phyloP scores from a whole-genome alignment of 371 early-diverging fungal species.

The Lichtheimia ramosa region DNA sequence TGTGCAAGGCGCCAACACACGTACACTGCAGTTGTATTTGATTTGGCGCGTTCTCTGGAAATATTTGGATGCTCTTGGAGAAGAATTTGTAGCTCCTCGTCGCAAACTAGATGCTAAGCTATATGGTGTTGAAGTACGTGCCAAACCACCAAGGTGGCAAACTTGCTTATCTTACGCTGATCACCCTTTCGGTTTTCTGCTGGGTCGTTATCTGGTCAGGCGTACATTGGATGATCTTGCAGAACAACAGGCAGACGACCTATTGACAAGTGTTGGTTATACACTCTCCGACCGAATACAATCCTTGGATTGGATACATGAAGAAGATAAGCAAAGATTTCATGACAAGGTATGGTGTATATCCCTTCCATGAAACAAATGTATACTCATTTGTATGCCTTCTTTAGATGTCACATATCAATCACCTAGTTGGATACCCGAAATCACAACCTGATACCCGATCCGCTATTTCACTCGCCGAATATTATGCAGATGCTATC shows the following conservation, averaged over 20 bases:
- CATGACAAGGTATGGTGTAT: not conserved
- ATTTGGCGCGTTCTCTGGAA: slow-evolving; percentile 39
- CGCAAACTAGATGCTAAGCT: slow-evolving; percentile 30
- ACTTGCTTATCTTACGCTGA: slow-evolving; percentile 51
- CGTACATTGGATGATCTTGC: slow-evolving; percentile 7
- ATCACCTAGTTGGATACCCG: slow-evolving; percentile 38
- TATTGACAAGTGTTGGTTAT: slow-evolving; percentile 27
- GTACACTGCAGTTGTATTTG: slow-evolving; percentile 42
- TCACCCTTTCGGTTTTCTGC: slow-evolving; percentile 43
- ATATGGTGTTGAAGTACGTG: slow-evolving; percentile 35
- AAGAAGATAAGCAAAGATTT: not conserved
- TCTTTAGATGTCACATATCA: slow-evolving; percentile 17
- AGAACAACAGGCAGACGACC: slow-evolving; percentile 24
- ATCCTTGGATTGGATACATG: not conserved
- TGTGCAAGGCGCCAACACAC: slow-evolving; percentile 15
- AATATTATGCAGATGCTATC: slow-evolving; percentile 38
- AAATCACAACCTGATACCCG: slow-evolving; percentile 35
- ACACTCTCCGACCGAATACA: slow-evolving; percentile 11
- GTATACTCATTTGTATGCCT: not conserved
- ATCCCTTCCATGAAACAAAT: not conserved
- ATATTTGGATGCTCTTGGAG: slow-evolving; percentile 31
- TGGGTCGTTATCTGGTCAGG: slow-evolving; percentile 54
- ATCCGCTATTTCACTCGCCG: slow-evolving; percentile 40
- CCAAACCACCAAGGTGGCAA: slow-evolving; percentile 52
- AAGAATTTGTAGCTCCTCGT: slow-evolving; percentile 22